A percentile compares a stretch with the other conserved stretches of the same genome.
Conservation (phyloP, 1,139 yeast genomes). For the Suhomyces wounanorum region DNA sequence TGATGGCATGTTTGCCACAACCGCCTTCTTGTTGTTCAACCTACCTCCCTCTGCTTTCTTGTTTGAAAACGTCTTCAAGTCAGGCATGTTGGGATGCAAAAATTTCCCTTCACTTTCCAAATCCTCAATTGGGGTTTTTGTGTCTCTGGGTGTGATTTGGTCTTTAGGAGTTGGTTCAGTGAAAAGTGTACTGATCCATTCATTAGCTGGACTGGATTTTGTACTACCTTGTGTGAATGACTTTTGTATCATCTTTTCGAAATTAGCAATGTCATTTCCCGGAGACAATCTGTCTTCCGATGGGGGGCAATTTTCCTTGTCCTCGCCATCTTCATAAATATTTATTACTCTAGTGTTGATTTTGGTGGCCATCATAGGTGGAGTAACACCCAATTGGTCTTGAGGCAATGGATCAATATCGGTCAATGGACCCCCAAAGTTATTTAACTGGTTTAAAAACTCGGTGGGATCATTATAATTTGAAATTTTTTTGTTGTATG, state of each 20-base stretch:
- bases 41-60: slow-evolving; percentile 21
- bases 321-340: slow-evolving; percentile 39
- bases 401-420: slow-evolving; percentile 54
- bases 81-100: slow-evolving; percentile 30
- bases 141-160: slow-evolving; percentile 44
- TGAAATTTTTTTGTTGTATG: slow-evolving; percentile 24
- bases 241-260: slow-evolving; percentile 42
- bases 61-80: slow-evolving; percentile 31
- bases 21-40: slow-evolving; percentile 24
- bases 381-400: slow-evolving; percentile 37
- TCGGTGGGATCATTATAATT: slow-evolving; percentile 48
- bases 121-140: slow-evolving; percentile 35
- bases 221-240: slow-evolving; percentile 35
- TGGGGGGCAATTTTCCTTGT: slow-evolving; percentile 49
- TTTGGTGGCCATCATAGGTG: slow-evolving; percentile 54
- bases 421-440: slow-evolving; percentile 55
- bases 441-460: slow-evolving; percentile 49
- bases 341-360: slow-evolving; percentile 49
- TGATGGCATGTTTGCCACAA: slow-evolving; percentile 45
- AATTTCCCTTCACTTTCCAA: slow-evolving; percentile 17
- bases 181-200: slow-evolving; percentile 43
- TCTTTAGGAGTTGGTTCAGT: slow-evolving; percentile 52
- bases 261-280: slow-evolving; percentile 31
- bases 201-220: slow-evolving; percentile 35
- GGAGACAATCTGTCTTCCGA: slow-evolving; percentile 18